A percentile compares a stretch with the other conserved stretches of the same genome.
These are phyloP conservation scores for Yamadazyma friedrichii DNA, from an alignment of 1,139 yeast genomes.

Conservation along the genomic window DNA sequence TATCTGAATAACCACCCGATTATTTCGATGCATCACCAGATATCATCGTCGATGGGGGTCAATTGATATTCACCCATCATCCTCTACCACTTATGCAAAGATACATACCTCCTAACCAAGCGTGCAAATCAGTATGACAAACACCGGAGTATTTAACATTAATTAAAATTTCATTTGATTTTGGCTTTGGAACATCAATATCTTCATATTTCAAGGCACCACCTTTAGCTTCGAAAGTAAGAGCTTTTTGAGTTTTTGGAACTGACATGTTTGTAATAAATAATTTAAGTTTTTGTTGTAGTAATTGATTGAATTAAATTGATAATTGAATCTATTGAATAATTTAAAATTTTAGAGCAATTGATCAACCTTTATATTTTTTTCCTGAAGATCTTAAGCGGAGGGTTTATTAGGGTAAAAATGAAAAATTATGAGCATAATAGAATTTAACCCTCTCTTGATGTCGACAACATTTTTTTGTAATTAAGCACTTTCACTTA, in stretches of 20 bases:
- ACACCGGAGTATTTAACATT: conserved; percentile 76
- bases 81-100: too few relatives aligned
- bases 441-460: conserved; percentile 4
- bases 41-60: too few relatives aligned
- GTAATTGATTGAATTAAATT: background rate
- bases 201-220: conserved; percentile 57
- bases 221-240: conserved; percentile 36
- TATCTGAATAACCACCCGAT: too few relatives aligned
- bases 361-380: conserved; percentile 7
- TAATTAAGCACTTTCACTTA: background rate
- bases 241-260: conserved; percentile 40
- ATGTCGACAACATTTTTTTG: conserved; percentile 2
- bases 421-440: too few relatives aligned
- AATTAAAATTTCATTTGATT: conserved; percentile 63
- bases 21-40: too few relatives aligned
- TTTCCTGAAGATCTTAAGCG: background rate
- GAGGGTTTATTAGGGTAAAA: too few relatives aligned
- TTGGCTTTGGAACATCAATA: conserved; percentile 67
- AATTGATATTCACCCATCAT: too few relatives aligned
- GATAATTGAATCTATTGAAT: conserved; percentile 1
- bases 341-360: conserved; percentile 1
- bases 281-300: conserved; percentile 6
- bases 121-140: conserved; percentile 72
- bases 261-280: conserved; percentile 19
- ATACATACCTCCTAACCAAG: too few relatives aligned